Evolutionary conservation across 768 basidiomycete genomes (phyloP), one percentile per base, ranked within the genome.

Genomic region (Lactarius psammicola): DNA sequence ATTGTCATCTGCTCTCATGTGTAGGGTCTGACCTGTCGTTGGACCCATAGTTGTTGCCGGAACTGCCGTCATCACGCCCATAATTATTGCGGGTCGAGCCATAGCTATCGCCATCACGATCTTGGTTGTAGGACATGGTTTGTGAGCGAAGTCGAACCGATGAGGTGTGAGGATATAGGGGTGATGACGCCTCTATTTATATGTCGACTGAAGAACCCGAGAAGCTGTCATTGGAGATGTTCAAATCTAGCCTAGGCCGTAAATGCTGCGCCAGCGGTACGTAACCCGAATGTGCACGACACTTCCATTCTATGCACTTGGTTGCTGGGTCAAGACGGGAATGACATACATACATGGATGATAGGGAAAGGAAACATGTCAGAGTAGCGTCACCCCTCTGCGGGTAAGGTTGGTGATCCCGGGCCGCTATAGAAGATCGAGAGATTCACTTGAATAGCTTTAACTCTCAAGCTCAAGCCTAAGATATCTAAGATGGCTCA

Each of bases 91-190:
- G 44, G 38, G 46, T 60, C 10, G 1, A 30, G 44, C 34, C 62
- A 54, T 61, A 53, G 42, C 57, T 38, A 64, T 60, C 33, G 46
- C 65, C 55, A 46, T 46, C 59, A 26, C 42, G 38, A 40, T 60
- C 59, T 44, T 60, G 44, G 44, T 60, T 63, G 64, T 66, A 59
- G 7, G 66, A 67, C 66, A 67, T 67, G 65, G 23, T 60, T 9
- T 44, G 62, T 18, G 63, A 44, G 9, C n/a, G n/a, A 8, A 46
- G 33, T 33, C 10, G n/a, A 23, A 23, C n/a, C n/a, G n/a, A 11
- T 10, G 44, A 23, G n/a, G 44, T n/a, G 10, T 23, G 33, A 28
- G 28, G 28, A 63, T 54, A 33, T 33, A 18, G 42, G 26, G 62
- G 10, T 31, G 28, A 18, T 18, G 44, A 28, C 4, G 36, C 18